A percentile compares a stretch with the other conserved stretches of the same genome.
These are phyloP conservation scores for Melaleuca alternifolia DNA, from an alignment of 345 rosid genomes.

Conservation along the genomic window DNA sequence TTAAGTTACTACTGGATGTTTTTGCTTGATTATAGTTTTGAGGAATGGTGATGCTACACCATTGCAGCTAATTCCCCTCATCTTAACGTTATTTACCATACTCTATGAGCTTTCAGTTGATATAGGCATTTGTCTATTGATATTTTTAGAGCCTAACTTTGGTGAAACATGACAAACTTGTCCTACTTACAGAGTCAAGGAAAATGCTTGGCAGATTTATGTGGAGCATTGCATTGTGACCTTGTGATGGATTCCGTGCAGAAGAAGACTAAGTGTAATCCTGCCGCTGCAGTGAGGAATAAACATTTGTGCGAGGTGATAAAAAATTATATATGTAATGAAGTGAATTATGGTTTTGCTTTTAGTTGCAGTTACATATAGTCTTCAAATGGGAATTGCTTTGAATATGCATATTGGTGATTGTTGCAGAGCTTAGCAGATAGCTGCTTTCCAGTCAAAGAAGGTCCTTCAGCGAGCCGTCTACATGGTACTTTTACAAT, in stretches of 20 bases:
- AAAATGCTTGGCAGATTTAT: constrained; percentile 65
- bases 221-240: constrained; percentile 79
- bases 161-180: constrained; percentile 6
- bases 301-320: constrained; percentile 65
- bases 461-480: constrained; percentile 66
- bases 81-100: neutral
- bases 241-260: constrained; percentile 22
- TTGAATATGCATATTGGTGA: neutral
- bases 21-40: neutral
- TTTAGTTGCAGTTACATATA: neutral
- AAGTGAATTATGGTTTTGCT: neutral
- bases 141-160: neutral
- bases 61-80: neutral
- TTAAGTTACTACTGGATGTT: neutral
- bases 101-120: neutral
- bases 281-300: constrained; percentile 66
- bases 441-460: constrained; percentile 34
- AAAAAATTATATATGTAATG: neutral
- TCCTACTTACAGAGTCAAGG: constrained; percentile 44
- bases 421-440: constrained; percentile 32
- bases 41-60: neutral
- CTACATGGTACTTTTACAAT: constrained; percentile 44
- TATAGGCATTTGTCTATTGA: neutral
- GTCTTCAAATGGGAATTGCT: neutral
- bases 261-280: constrained; percentile 59